These are phyloP conservation scores for Cunninghamia lanceolata DNA, from an alignment of 75 land plant genomes.

Conservation along the genomic window DNA sequence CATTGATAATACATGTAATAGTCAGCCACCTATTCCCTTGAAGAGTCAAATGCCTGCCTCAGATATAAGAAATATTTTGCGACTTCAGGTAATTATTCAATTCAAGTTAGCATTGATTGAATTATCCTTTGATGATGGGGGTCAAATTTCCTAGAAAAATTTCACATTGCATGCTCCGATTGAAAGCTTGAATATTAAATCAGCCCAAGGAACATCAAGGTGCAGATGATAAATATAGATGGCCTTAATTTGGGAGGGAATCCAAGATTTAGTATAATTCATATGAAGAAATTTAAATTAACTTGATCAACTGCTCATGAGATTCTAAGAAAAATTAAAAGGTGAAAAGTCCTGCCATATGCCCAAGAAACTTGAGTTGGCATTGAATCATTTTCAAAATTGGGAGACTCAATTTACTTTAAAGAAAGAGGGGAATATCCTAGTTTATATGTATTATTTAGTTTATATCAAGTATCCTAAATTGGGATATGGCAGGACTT, in stretches of 20 bases:
- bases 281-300: constrained; percentile 9
- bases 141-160: neutral
- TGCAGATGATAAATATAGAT: constrained; percentile 17
- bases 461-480: too few relatives aligned
- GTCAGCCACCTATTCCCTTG: too few relatives aligned
- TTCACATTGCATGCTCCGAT: constrained; percentile 3
- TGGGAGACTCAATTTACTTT: too few relatives aligned
- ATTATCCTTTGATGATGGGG: neutral
- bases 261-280: constrained; percentile 10
- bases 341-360: too few relatives aligned
- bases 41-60: too few relatives aligned
- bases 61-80: neutral
- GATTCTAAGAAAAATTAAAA: too few relatives aligned
- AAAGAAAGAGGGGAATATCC: too few relatives aligned
- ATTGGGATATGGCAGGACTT: too few relatives aligned
- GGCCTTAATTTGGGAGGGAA: constrained; percentile 9
- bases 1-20: too few relatives aligned
- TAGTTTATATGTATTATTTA: too few relatives aligned
- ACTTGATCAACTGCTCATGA: neutral
- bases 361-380: too few relatives aligned
- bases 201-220: neutral
- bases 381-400: too few relatives aligned
- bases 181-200: constrained; percentile 7
- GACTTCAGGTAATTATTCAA: neutral
- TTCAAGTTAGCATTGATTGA: neutral